Evolutionary conservation across 2,329 filamentous ascomycete species (phyloP).

Genomic region (Fusarium coffeatum): DNA sequence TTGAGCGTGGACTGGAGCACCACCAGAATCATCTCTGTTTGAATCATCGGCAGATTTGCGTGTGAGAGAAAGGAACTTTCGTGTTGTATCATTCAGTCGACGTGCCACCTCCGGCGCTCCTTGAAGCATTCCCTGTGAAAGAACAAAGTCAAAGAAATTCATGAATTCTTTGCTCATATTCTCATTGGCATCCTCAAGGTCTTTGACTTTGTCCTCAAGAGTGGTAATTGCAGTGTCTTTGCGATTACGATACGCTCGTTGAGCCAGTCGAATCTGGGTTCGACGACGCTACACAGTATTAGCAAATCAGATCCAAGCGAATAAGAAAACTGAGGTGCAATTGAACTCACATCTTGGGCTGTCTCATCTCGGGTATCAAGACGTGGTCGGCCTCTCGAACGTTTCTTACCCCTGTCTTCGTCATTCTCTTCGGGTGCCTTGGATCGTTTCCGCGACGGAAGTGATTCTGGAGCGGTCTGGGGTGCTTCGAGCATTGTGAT

Average conservation of each 20-base stretch:
- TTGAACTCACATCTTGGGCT: slow-evolving; percentile 75
- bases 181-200: slow-evolving; percentile 75
- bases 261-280: slow-evolving; percentile 87
- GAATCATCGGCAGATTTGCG: slow-evolving; percentile 57
- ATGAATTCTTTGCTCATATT: slow-evolving; percentile 80
- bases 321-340: not conserved
- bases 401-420: slow-evolving; percentile 64
- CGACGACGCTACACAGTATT: slow-evolving; percentile 72
- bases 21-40: slow-evolving; percentile 13
- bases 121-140: slow-evolving; percentile 68
- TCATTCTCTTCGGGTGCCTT: slow-evolving; percentile 44
- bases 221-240: slow-evolving; percentile 85
- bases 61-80: slow-evolving; percentile 68
- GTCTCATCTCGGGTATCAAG: slow-evolving; percentile 83
- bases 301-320: slow-evolving; percentile 24
- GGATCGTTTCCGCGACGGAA: slow-evolving; percentile 42
- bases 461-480: not conserved
- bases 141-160: slow-evolving; percentile 71
- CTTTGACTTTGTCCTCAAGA: slow-evolving; percentile 75
- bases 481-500: slow-evolving; percentile 23
- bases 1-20: not conserved
- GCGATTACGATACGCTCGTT: slow-evolving; percentile 84
- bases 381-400: slow-evolving; percentile 77
- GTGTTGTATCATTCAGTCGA: slow-evolving; percentile 67
- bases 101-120: slow-evolving; percentile 66